Base-by-base conservation (phyloP, 208 protist genomes). In the Phytomonas sp. region DNA sequence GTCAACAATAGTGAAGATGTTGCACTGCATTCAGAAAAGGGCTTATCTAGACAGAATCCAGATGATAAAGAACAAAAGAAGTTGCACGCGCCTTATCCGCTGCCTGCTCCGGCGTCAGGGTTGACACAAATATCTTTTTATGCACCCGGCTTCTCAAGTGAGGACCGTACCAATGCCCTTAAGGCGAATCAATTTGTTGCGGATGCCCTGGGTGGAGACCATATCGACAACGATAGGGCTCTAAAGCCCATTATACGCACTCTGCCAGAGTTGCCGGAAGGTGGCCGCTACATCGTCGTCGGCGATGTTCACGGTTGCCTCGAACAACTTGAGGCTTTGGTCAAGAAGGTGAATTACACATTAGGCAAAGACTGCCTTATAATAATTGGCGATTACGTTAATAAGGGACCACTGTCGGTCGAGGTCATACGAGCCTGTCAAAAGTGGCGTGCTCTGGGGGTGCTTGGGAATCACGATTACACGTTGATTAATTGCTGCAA, bases 301-400 rank as follows among this genome's bases (percentile, higher is more conserved):
- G 91, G 93, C 51, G 93, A 96, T 78, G 76, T 95, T n/a, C 91
- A 97, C 78, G 93, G 91, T 62, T 96, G 93, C 68, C 74, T 85
- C 9, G 79, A 88, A 40, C 83, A 95, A 72, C 80, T 97, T 37
- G 77, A 90, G 71, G 76, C 79, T 13, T 72, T 97, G 13, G 69
- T 97, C 62, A 66, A 86, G 34, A 92, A 92, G 70, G 84, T 94
- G n/a, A 79, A 89, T 31, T 97, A 91, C 71, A 65, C 78, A 62
- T 66, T 83, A 31, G 89, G 78, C 33, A 82, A 74, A 33, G 93
- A 97, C 68, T 83, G 73, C 43, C 84, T 97, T 2, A 79, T 96
- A 20, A 78, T 96, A 31, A 84, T 88, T 28, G 93, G 93, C 11
- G 93, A 97, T 71, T 86, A 91, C 68, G 88, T 97, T 30, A 93